Conservation (phyloP, 768 basidiomycete genomes). For the Pleurotus eryngii region DNA sequence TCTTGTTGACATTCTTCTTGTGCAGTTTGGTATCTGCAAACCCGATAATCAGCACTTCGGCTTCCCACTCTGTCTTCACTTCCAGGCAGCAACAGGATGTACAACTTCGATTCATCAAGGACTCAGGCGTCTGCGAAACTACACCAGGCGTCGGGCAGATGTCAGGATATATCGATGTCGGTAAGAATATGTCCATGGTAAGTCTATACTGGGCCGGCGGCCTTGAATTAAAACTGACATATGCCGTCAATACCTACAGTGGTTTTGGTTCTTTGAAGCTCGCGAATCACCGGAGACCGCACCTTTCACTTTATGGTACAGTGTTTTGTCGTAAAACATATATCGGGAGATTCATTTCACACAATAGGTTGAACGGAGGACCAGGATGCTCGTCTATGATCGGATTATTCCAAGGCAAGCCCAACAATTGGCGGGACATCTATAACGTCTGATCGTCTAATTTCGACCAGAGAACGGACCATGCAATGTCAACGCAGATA, state of each 20-base stretch:
- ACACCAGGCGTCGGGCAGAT: slow-evolving; percentile 57
- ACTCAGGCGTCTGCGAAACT: slow-evolving; percentile 66
- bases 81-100: slow-evolving; percentile 22
- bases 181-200: slow-evolving; percentile 57
- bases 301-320: slow-evolving; percentile 62
- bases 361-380: slow-evolving; percentile 52
- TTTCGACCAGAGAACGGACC: slow-evolving; percentile 54
- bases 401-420: slow-evolving; percentile 58
- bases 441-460: neutral
- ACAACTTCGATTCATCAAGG: slow-evolving; percentile 44
- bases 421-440: neutral
- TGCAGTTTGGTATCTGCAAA: neutral
- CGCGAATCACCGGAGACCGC: slow-evolving; percentile 56
- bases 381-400: slow-evolving; percentile 65
- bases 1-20: neutral
- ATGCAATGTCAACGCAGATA: slow-evolving; percentile 55
- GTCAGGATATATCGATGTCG: slow-evolving; percentile 62
- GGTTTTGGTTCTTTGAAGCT: slow-evolving; percentile 76
- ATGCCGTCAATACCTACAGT: slow-evolving; percentile 31
- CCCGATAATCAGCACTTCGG: neutral
- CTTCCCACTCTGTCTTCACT: slow-evolving; percentile 14
- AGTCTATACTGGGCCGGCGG: slow-evolving; percentile 5
- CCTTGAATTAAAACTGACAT: neutral
- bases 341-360: slow-evolving; percentile 1
- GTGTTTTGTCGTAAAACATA: neutral